A percentile compares a stretch with the other conserved stretches of the same genome.
Evolutionary conservation across 2,329 filamentous ascomycete species (phyloP).

Genomic region (Tympanopsis confertula): DNA sequence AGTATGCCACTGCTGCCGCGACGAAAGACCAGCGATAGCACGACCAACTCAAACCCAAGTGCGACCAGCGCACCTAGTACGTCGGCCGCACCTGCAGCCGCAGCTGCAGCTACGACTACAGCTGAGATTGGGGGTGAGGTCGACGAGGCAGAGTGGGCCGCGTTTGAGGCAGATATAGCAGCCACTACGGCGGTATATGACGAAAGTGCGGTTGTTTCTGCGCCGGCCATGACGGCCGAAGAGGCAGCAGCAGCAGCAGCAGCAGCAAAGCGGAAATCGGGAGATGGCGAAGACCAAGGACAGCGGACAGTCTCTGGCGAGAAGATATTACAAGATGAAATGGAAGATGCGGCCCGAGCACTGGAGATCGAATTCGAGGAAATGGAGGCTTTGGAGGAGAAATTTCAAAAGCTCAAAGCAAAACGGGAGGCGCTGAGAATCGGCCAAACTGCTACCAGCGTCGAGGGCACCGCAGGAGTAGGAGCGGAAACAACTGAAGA

Average conservation of each 20-base stretch:
- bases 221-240: not conserved
- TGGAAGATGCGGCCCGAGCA: not conserved
- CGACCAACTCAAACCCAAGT: not conserved
- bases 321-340: not conserved
- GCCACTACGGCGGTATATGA: not conserved
- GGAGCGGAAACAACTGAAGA: too few species aligned
- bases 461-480: too few species aligned
- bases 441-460: too few species aligned
- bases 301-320: too few species aligned
- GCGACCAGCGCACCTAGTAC: too few species aligned
- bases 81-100: too few species aligned
- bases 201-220: not conserved
- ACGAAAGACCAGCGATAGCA: not conserved
- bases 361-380: not conserved
- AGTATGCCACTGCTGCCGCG: conserved; percentile 9
- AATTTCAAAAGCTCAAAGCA: not conserved
- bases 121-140: too few species aligned
- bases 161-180: not conserved
- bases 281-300: not conserved
- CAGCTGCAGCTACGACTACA: not conserved
- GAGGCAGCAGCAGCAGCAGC: not conserved
- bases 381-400: not conserved
- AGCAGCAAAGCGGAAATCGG: not conserved
- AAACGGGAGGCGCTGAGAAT: not conserved
- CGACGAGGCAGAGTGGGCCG: not conserved